Conservation (phyloP, 164 flowering plant genomes). For the Chimonanthus salicifolius region DNA sequence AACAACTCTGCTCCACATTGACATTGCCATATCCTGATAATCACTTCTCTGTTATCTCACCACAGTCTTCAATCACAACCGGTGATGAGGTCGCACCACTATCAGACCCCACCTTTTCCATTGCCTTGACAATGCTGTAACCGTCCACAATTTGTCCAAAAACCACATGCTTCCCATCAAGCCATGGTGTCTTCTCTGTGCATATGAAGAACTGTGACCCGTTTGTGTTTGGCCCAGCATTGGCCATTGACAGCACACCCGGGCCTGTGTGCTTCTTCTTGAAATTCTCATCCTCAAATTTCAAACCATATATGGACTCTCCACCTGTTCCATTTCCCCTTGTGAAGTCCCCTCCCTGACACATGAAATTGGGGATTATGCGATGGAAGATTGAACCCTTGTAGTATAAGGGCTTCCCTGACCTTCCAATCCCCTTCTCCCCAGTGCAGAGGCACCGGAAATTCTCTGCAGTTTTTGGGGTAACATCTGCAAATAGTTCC, state of each 20-base stretch:
- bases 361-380: constrained; percentile 73
- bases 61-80: constrained; percentile 63
- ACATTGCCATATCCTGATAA: not conserved
- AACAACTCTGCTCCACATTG: no score
- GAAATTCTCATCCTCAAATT: constrained; percentile 77
- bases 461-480: constrained; percentile 18
- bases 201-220: constrained; percentile 85
- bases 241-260: constrained; percentile 75
- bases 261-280: constrained; percentile 54
- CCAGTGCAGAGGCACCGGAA: constrained; percentile 74
- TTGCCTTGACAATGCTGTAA: constrained; percentile 42
- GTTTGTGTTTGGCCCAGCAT: constrained; percentile 70
- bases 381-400: constrained; percentile 76
- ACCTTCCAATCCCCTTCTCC: constrained; percentile 62
- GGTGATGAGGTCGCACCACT: constrained; percentile 29
- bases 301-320: constrained; percentile 65
- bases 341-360: constrained; percentile 89
- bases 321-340: constrained; percentile 76
- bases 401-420: constrained; percentile 63
- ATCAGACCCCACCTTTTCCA: constrained; percentile 54
- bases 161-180: constrained; percentile 82
- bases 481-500: constrained; percentile 19
- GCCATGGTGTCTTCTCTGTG: constrained; percentile 62
- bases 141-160: constrained; percentile 75
- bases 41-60: constrained; percentile 40